Base-by-base conservation (phyloP, 345 rosid genomes). In the Salix caprea region DNA sequence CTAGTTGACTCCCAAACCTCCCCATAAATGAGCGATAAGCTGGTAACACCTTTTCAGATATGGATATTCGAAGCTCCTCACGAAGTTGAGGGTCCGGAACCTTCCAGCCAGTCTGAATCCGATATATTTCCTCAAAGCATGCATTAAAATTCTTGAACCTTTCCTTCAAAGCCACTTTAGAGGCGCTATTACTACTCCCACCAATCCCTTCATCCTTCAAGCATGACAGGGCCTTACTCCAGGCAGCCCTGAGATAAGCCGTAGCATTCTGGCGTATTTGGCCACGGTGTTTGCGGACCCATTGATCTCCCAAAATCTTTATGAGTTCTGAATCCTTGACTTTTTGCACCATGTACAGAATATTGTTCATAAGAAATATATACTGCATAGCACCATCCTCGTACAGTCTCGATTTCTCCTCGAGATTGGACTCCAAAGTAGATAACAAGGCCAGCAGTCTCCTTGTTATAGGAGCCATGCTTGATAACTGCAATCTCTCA, bases 21-120 rank as follows among this genome's bases (percentile, higher is more conserved):
- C 97, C 99, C 73, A 83, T 67, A 84, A 96, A 96, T 61, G 97
- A 88, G 30, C 99, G 92, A 48, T 96, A 96, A 30, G 98, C 99
- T 10, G 96, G 95, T 76, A 93, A 74, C 77, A 93, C 96, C 76
- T 90, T 89, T 81, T 91, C 97, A 7, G 98, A 92, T 72, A 96
- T 92, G 54, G 98, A 96, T 82, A 96, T 87, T 56, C 96, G 87
- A 71, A 96, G 87, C 85, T 96, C 99, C 83, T 93, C 99, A 9
- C 98, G 92, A 72, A 96, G 98, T 77, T 93, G 99, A 78, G 93
- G 85, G 82, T 96, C 96, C 1, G 97, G 95, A 65, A 96, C 99
- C 79, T 83, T 96, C 99, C 99, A 96, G 72, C 91, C 90, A 5
- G 99, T 93, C 83, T 96, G 98, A 80, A 92, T 74, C 81, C 94